Conservation (phyloP, 495 filamentous ascomycete species). For the Sphaerosporella brunnea region DNA sequence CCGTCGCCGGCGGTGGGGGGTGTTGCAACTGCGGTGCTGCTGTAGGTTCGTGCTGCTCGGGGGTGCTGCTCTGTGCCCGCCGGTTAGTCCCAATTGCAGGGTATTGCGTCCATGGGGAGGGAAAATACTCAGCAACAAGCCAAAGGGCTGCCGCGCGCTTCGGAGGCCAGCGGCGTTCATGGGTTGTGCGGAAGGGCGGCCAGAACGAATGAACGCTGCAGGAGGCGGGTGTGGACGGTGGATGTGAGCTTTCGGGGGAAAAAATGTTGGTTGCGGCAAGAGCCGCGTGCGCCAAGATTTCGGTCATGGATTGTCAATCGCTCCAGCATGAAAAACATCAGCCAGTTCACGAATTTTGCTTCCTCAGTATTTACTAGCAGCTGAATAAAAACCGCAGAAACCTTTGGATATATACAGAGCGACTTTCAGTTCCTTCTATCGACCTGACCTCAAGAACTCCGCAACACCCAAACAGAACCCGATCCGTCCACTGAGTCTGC, state of each 20-base stretch:
- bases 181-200: no score
- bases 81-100: no score
- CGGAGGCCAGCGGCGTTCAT: slow-evolving; percentile 6
- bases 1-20: background rate
- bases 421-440: no score
- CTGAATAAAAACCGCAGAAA: no score
- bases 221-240: no score
- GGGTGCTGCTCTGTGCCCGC: slow-evolving; percentile 1
- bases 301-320: background rate
- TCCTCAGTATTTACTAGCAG: no score
- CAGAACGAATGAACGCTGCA: no score
- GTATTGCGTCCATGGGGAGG: background rate
- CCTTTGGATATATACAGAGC: no score
- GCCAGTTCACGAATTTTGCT: no score
- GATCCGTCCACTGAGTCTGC: slow-evolving; percentile 54
- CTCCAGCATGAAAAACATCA: no score
- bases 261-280: background rate
- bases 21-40: background rate
- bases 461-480: slow-evolving; percentile 79
- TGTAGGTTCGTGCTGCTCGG: background rate
- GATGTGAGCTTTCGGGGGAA: background rate
- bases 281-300: background rate
- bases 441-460: slow-evolving; percentile 58
- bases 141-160: slow-evolving; percentile 1
- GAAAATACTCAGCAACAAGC: slow-evolving; percentile 4